These are phyloP conservation scores for Cordyceps farinosa DNA, from an alignment of 2,329 filamentous ascomycete genomes.

Conservation along the genomic window DNA sequence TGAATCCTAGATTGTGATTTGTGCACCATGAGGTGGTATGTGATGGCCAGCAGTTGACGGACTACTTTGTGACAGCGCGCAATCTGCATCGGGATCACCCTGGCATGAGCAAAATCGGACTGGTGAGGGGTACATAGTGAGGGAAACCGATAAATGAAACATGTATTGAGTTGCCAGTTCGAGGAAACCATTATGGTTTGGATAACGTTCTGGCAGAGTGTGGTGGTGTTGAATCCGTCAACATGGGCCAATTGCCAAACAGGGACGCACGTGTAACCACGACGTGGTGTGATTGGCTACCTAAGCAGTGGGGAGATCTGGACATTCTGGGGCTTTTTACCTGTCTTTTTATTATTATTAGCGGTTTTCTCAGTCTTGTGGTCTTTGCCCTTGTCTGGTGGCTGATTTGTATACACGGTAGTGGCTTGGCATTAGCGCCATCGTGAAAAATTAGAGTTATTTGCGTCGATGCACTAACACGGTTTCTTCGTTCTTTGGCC, in stretches of 20 bases:
- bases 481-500: not conserved
- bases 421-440: conserved; percentile 12
- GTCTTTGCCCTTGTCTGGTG: not conserved
- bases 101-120: not conserved
- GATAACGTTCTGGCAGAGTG: not conserved
- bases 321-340: not conserved
- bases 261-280: conserved; percentile 10
- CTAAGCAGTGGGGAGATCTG: not conserved
- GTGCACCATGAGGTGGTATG: no score
- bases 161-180: not conserved
- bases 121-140: no score
- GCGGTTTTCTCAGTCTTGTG: not conserved
- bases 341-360: no score
- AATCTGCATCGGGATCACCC: no score
- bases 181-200: not conserved
- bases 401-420: not conserved
- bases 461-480: not conserved
- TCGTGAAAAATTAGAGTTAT: conserved; percentile 11
- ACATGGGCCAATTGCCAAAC: not conserved
- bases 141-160: no score
- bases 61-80: no score
- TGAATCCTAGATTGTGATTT: not conserved
- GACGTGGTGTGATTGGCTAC: not conserved
- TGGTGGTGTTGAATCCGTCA: not conserved
- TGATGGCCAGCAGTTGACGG: not conserved